Evolutionary conservation across 1,284 basidiomycete genomes (phyloP), one percentile per base, ranked within the genome.

Genomic region (Ceratobasidium sp.): DNA sequence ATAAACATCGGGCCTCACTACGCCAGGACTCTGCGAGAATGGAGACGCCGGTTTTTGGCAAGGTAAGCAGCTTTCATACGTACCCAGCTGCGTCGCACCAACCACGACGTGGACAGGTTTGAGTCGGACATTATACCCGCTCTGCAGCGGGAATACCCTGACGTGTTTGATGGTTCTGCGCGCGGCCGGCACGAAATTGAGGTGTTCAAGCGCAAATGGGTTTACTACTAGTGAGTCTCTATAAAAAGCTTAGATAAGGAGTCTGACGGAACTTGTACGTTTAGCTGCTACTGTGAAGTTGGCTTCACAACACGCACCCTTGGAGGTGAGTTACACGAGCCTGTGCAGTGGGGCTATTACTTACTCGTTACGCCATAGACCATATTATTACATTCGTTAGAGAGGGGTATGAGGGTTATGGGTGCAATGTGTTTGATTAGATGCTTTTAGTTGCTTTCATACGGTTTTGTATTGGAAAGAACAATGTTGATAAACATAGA

Each of bases 1-100:
- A 86, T 86, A n/a, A 94, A 93, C 82, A 94, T 94, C 78, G 93
- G 93, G 33, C 90, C 90, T 33, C 92, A 95, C 81, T 95, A 95
- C 81, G 88, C 92, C 1, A 87, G 93, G 4, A 94, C 93, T 5
- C 85, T 95, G n/a, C 86, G 93, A n/a, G 92, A 94, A 83, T 95
- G 93, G 93, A 85, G 90, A 22, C 79, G 83, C 29, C 85, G 91
- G 2, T 95, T 94, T 83, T 76, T 84, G 57, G 77, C 77, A 22
- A 57, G 48, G 64, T 54, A 33, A 53, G 82, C 88, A 64, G 82
- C 19, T 19, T 19, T 27, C 15, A 36, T n/a, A n/a, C n/a, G 29
- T 33, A 33, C 36, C 36, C 29, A 15, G 6, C 27, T 36, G 19
- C 22, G 11, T 11, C 36, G 36, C n/a, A n/a, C n/a, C n/a, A 45